Conservation (phyloP, 352 stramenopile genomes). For the Pseudoperonospora humuli region DNA sequence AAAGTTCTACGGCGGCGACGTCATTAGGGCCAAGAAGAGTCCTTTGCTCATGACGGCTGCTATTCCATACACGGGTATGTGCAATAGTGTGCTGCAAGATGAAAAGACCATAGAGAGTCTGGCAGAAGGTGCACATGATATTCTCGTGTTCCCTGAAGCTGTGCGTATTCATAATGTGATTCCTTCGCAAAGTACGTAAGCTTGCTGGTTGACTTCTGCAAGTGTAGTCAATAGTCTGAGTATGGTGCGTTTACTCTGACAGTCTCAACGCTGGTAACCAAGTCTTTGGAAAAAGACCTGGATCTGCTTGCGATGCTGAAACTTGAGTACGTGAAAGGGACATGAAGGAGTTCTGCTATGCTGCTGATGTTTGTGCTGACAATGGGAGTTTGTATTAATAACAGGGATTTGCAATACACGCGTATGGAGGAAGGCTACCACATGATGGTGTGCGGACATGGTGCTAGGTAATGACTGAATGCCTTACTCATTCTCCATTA, state of each 20-base stretch:
- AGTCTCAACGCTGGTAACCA: conserved; percentile 31
- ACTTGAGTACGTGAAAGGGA: conserved; percentile 20
- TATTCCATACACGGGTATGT: conserved; percentile 33
- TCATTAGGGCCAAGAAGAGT: conserved; percentile 31
- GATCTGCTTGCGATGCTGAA: conserved; percentile 28
- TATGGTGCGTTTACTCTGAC: background rate
- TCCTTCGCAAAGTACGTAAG: conserved; percentile 31
- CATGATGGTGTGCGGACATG: conserved; percentile 66
- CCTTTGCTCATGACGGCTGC: conserved; percentile 42
- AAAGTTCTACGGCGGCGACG: conserved; percentile 21
- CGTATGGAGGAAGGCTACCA: conserved; percentile 36
- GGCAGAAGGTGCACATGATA: conserved; percentile 34
- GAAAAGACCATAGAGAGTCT: background rate
- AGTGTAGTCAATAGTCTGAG: background rate
- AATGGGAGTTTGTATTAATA: background rate
- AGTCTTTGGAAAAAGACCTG: conserved; percentile 24
- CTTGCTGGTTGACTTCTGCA: background rate
- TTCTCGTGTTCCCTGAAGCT: conserved; percentile 64
- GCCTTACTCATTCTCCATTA: no score
- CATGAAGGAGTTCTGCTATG: background rate
- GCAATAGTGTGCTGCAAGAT: background rate
- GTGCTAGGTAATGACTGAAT: conserved; percentile 21
- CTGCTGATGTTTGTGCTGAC: conserved; percentile 1
- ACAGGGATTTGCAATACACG: conserved; percentile 35
- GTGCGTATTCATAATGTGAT: conserved; percentile 49